A percentile compares a stretch with the other conserved stretches of the same genome.
These are phyloP conservation scores for Geotrichum cucujoidarum DNA, from an alignment of 1,139 yeast species.

Conservation along the genomic window DNA sequence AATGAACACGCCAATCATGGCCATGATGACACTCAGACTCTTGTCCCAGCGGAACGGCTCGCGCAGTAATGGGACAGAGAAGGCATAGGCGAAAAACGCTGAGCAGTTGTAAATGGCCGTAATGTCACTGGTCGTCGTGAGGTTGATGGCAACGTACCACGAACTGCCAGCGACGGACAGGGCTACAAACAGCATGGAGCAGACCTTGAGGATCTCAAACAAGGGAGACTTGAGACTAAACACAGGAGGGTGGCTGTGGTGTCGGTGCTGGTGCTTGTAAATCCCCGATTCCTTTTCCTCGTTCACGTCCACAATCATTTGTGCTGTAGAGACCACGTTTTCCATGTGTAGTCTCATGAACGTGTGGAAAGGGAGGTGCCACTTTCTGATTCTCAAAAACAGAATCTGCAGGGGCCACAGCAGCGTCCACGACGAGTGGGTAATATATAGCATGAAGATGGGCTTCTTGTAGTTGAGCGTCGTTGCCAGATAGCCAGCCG, in stretches of 20 bases:
- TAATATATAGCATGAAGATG: slow-evolving; percentile 56
- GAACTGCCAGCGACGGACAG: slow-evolving; percentile 74
- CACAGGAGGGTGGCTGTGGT: slow-evolving; percentile 31
- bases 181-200: slow-evolving; percentile 49
- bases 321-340: slow-evolving; percentile 48
- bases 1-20: slow-evolving; percentile 67
- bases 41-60: slow-evolving; percentile 66
- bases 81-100: slow-evolving; percentile 81
- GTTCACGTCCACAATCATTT: slow-evolving; percentile 42
- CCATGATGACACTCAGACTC: slow-evolving; percentile 62
- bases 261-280: slow-evolving; percentile 23
- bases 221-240: slow-evolving; percentile 24
- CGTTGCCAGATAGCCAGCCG: slow-evolving; percentile 66
- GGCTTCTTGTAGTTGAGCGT: slow-evolving; percentile 62
- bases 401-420: slow-evolving; percentile 67
- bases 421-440: slow-evolving; percentile 76
- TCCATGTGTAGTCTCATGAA: slow-evolving; percentile 48
- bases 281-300: slow-evolving; percentile 40
- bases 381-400: slow-evolving; percentile 35
- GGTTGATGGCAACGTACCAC: slow-evolving; percentile 80
- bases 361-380: slow-evolving; percentile 36
- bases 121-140: slow-evolving; percentile 79
- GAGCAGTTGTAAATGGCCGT: slow-evolving; percentile 89
- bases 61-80: slow-evolving; percentile 66
- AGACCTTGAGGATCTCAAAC: slow-evolving; percentile 38